Base-by-base conservation (phyloP, 306 rosid species). In the Vigna trinervia region DNA sequence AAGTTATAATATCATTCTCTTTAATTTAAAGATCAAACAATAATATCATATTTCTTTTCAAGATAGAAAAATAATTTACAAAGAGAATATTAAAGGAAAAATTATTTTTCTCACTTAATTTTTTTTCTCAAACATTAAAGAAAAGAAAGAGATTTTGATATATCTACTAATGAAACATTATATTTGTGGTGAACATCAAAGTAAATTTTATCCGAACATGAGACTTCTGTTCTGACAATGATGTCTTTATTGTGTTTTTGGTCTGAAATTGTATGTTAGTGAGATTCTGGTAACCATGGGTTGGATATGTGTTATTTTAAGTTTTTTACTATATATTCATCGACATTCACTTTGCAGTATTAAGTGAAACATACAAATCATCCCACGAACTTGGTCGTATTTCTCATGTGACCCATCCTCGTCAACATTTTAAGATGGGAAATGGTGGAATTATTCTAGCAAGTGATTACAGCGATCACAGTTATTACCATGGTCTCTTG, bases 371-470 rank as follows among this genome's bases (percentile, higher is more conserved):
- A 32, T 79, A 57, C 75, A 80, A 80, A 72, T 76, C 84, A 38
- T 17, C 61, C 39, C 74, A 77, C 12, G 65, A 46, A 22, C 22
- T 65, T 70, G 83, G 82, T 73, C 60, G 74, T 47, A 39, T 71
- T 22, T 64, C 79, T 34, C 78, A 65, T 30, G 51, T 46, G 23
- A 20, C 65, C n/a, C 78, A 80, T 22, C 74, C 84, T 61, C 84
- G 74, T 65, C 90, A 78, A 62, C 86, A 86, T 39, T 83, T 82
- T 67, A 89, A 75, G 81, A 84, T 84, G 87, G 90, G 80, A 74
- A 84, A 86, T 66, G 88, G 87, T n/a, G 90, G 90, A 75, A 88
- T 84, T 57, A 45, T 88, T 83, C 77, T 88, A 41, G 48, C 80
- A 23, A 81, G 77, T 51, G 78, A 71, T 43, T 71, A 51, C 80